Evolutionary conservation across 441 rosid genomes (phyloP).

Genomic region (Pelargonium myrrhifolium): DNA sequence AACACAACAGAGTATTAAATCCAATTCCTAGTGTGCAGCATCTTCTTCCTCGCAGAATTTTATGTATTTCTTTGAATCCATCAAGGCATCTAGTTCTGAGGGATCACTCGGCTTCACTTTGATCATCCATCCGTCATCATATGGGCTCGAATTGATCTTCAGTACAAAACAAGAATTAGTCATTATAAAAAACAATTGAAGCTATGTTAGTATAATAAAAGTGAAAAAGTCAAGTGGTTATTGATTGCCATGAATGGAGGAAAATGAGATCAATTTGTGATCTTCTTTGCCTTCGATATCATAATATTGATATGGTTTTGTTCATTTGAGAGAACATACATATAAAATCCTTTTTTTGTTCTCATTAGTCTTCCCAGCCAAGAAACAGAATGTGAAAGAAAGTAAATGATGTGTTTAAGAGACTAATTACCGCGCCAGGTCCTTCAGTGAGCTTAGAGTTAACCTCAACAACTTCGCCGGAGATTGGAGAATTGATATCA

Average conservation of each 20-base stretch:
- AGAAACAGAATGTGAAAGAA: no score
- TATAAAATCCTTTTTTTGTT: no score
- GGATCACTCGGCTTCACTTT: conserved; percentile 86
- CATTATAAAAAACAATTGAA: no score
- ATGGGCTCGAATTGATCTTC: conserved; percentile 82
- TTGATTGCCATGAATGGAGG: no score
- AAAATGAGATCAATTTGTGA: no score
- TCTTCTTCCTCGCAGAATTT: conserved; percentile 95
- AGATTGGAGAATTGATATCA: conserved; percentile 74
- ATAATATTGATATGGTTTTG: no score
- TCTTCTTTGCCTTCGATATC: no score
- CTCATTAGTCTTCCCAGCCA: no score
- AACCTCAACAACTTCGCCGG: conserved; percentile 77
- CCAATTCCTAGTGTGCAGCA: conserved; percentile 56
- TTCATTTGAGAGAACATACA: no score
- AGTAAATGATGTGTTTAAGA: no score
- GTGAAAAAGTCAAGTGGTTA: not conserved
- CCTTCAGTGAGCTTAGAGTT: conserved; percentile 59
- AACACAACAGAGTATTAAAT: not conserved
- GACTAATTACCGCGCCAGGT: conserved; percentile 64
- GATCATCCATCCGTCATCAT: conserved; percentile 93
- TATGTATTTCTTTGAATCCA: conserved; percentile 73
- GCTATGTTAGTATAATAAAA: not conserved
- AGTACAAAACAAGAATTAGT: not conserved
- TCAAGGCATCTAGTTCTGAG: conserved; percentile 59